These are phyloP conservation scores for Penicillium occitanis DNA, from an alignment of 2,329 filamentous ascomycete species.

Conservation along the genomic window DNA sequence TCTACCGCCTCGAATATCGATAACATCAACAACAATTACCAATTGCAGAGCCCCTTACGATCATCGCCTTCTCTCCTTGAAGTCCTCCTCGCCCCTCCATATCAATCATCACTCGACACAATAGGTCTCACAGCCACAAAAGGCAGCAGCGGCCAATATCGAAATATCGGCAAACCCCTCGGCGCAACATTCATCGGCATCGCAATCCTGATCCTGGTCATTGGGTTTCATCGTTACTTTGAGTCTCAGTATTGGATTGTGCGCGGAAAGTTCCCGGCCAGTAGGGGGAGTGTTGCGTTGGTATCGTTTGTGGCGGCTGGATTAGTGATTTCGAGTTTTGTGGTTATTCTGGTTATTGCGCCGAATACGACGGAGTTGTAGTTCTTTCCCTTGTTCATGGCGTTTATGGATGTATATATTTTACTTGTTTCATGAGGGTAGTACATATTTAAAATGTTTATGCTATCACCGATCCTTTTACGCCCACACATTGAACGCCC, in stretches of 20 bases:
- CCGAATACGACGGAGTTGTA: conserved; percentile 40
- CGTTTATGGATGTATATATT: background rate
- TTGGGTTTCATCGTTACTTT: conserved; percentile 66
- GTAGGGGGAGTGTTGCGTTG: conserved; percentile 61
- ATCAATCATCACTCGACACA: background rate
- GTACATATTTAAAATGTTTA: conserved; percentile 3
- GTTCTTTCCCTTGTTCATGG: background rate
- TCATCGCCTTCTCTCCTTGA: conserved; percentile 18
- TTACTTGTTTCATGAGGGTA: background rate
- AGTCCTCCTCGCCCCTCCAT: conserved; percentile 13
- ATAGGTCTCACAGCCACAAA: background rate
- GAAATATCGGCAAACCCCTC: conserved; percentile 59
- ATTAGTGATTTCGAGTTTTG: conserved; percentile 59
- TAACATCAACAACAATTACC: background rate
- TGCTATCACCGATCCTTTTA: background rate
- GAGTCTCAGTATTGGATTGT: conserved; percentile 68
- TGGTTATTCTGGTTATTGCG: conserved; percentile 59
- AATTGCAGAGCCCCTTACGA: background rate
- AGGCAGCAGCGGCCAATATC: conserved; percentile 34
- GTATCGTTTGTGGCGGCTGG: conserved; percentile 56
- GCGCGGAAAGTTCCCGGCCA: conserved; percentile 64
- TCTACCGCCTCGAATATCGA: background rate
- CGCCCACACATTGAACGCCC: conserved; percentile 9
- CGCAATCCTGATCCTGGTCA: conserved; percentile 58
- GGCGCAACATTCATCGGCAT: conserved; percentile 65